Conservation (phyloP, 108 stramenopile genomes). For the Seminavis robusta region DNA sequence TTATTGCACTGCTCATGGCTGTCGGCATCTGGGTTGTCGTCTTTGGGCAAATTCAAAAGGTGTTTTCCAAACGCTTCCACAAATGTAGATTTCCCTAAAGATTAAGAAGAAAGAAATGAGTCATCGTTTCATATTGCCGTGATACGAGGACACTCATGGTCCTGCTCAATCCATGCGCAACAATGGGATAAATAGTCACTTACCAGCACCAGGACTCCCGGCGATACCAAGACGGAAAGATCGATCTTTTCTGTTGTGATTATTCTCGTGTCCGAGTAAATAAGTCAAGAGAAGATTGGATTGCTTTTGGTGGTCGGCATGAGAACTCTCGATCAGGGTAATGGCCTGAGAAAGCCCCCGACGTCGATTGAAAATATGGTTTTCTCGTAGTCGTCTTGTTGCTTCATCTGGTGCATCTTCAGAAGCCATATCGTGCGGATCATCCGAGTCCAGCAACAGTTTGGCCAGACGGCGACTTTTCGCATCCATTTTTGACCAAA, state of each 20-base stretch:
- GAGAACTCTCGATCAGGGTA: slow-evolving; percentile 71
- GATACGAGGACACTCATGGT: not conserved
- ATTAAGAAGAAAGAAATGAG: slow-evolving; percentile 3
- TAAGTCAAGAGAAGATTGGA: slow-evolving; percentile 58
- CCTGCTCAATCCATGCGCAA: not conserved
- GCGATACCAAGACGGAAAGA: slow-evolving; percentile 80
- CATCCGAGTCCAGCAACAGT: too few species aligned
- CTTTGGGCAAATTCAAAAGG: slow-evolving; percentile 23
- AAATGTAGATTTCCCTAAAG: slow-evolving; percentile 49
- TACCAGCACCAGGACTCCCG: slow-evolving; percentile 68
- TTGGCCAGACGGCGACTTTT: too few species aligned
- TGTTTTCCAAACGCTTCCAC: slow-evolving; percentile 75
- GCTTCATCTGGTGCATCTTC: not conserved
- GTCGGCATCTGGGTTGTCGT: slow-evolving; percentile 11
- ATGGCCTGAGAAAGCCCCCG: slow-evolving; percentile 72
- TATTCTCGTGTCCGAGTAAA: slow-evolving; percentile 14
- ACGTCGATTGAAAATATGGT: slow-evolving; percentile 19
- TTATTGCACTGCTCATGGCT: slow-evolving; percentile 2
- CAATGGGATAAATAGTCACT: slow-evolving; percentile 12
- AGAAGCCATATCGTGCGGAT: too few species aligned
- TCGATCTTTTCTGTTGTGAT: not conserved
- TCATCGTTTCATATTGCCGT: not conserved
- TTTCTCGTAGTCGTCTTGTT: not conserved
- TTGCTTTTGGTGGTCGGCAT: slow-evolving; percentile 40
- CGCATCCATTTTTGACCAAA: too few species aligned